A percentile compares a stretch with the other conserved stretches of the same genome.
phyloP scores from a whole-genome alignment of 331 rosid genomes.

The Quercus phellos region DNA sequence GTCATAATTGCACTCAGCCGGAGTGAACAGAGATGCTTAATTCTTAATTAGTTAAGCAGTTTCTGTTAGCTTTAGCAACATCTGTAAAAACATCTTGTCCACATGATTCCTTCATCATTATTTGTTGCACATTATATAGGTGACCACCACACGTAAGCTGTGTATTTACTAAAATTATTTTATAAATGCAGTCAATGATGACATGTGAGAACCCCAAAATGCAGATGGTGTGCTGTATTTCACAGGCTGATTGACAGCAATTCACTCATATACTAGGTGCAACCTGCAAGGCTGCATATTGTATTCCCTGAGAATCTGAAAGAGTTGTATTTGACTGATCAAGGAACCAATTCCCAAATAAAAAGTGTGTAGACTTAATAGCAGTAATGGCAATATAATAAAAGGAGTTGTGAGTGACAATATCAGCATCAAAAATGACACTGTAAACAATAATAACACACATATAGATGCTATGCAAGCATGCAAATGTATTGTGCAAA shows the following conservation, averaged over 20 bases:
- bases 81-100: not conserved
- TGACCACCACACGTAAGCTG: not conserved
- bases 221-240: not conserved
- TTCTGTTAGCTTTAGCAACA: not conserved
- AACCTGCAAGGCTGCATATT: not conserved
- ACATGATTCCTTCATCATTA: not conserved
- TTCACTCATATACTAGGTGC: not conserved
- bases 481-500: constrained; percentile 1
- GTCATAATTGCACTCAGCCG: not conserved
- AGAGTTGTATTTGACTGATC: not conserved
- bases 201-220: not conserved
- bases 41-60: not conserved
- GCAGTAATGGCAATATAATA: not conserved
- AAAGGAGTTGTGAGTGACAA: not conserved
- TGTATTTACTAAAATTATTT: not conserved
- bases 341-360: not conserved
- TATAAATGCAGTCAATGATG: not conserved
- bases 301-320: not conserved
- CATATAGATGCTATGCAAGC: not conserved
- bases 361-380: not conserved
- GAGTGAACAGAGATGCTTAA: too few relatives aligned
- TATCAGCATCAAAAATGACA: not conserved
- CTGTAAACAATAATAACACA: not conserved
- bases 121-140: not conserved
- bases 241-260: not conserved